These are phyloP conservation scores for Isabelozyma rhagii DNA, from an alignment of 805 yeast species.

Conservation along the genomic window DNA sequence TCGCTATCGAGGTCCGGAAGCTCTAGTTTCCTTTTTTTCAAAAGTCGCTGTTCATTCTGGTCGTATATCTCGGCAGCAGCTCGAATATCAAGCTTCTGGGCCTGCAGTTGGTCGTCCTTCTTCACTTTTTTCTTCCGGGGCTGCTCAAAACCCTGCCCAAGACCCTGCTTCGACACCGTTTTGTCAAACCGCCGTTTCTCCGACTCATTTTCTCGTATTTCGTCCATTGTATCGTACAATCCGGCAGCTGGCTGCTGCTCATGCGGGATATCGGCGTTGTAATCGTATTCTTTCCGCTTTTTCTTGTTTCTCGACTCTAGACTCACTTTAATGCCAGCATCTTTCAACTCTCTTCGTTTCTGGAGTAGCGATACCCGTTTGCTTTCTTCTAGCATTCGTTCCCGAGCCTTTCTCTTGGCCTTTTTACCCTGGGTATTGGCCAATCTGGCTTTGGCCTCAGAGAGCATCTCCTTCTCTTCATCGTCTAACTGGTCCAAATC, in stretches of 20 bases:
- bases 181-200: constrained; percentile 42
- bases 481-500: constrained; percentile 79
- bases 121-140: constrained; percentile 18
- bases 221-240: constrained; percentile 64
- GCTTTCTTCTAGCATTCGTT: constrained; percentile 76
- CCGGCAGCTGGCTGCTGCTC: constrained; percentile 71
- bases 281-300: constrained; percentile 65
- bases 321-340: constrained; percentile 64
- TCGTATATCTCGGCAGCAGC: constrained; percentile 20
- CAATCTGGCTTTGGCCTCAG: constrained; percentile 91
- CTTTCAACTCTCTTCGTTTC: constrained; percentile 75
- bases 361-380: constrained; percentile 72
- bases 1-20: constrained; percentile 21
- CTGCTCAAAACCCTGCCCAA: constrained; percentile 31
- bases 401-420: constrained; percentile 86
- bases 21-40: constrained; percentile 23
- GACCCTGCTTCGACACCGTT: constrained; percentile 43
- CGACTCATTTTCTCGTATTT: constrained; percentile 38
- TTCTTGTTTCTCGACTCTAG: constrained; percentile 52
- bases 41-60: constrained; percentile 14
- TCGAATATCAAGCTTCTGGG: constrained; percentile 17
- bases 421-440: constrained; percentile 93
- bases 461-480: constrained; percentile 85
- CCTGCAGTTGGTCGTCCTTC: constrained; percentile 8
- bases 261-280: constrained; percentile 78